Evolutionary conservation across 148 eudicot genomes (phyloP), one percentile per base, ranked within the genome.

Genomic region (Rhododendron molle): DNA sequence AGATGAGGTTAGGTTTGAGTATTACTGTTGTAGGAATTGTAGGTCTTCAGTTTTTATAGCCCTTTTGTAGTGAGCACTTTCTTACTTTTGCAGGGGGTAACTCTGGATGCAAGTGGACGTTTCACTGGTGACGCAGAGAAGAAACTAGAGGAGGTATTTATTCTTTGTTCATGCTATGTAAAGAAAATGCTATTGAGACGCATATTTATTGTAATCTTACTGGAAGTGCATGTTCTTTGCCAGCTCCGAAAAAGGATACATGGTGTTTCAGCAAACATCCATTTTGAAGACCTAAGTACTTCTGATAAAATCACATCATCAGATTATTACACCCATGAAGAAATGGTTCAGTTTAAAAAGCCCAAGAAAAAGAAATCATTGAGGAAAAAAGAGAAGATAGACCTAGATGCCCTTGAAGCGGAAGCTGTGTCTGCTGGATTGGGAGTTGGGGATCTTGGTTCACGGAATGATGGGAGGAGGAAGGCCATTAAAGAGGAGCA

Each of bases 341-440:
- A 97, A 87, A 95, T 97, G 96, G 88, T 93, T 82, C 86, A 93
- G 86, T 97, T 97, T 84, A 97, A 92, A 67, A 91, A 95, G 91
- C 98, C 99, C 80, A 97, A 97, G 94, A 97, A 97, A 84, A 97
- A 94, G 91, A 97, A 97, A 87, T 97, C 99, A 26, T 81, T 97
- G 84, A 92, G 99, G 86, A 97, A 97, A 88, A 97, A 89, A 87
- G 98, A 97, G 81, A 97, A 97, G 87, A 87, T 97, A 85, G 99
- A 97, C 84, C 20, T 95, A 52, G 94, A 95, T 84, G 98, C 98
- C 82, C 94, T 97, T 84, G 99, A 97, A 92, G 98, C 98, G 47
- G 98, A 97, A 91, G 99, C 98, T 60, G 84, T 86, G 36, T 87
- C 95, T 89, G 90, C 95, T 82, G 99, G 99, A 86, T 85, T 97